Conservation (phyloP, 108 stramenopile species). For the Chaetoceros muelleri region DNA sequence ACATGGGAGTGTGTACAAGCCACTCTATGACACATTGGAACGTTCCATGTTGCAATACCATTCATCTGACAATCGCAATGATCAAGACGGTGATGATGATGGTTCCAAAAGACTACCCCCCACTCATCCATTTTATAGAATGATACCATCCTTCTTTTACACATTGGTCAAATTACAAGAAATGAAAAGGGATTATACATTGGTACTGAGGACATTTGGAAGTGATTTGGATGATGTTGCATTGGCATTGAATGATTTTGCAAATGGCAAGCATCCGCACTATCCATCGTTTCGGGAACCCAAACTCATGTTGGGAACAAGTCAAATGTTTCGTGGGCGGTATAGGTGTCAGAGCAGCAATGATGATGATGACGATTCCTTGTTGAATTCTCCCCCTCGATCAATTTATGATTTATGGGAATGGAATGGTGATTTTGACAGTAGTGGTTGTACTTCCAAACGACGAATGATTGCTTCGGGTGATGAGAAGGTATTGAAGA, state of each 20-base stretch:
- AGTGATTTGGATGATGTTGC: conserved; percentile 58
- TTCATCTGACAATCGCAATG: neutral
- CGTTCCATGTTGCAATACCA: neutral
- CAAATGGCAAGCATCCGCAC: conserved; percentile 56
- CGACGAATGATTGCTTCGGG: conserved; percentile 33
- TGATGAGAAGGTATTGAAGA: conserved; percentile 49
- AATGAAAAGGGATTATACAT: neutral
- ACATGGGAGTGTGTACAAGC: conserved; percentile 44
- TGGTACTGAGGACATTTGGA: conserved; percentile 81
- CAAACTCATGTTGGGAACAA: conserved; percentile 25
- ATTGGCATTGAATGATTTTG: conserved; percentile 42
- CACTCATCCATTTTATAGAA: conserved; percentile 2
- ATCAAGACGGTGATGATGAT: neutral
- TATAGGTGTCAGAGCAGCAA: conserved; percentile 21
- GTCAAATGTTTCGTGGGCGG: conserved; percentile 32
- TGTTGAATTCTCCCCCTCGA: neutral
- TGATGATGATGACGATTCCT: conserved; percentile 5
- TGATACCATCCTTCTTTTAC: conserved; percentile 69
- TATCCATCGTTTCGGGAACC: conserved; percentile 45
- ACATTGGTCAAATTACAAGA: conserved; percentile 31
- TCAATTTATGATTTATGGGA: conserved; percentile 9
- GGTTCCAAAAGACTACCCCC: neutral
- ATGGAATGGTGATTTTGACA: neutral
- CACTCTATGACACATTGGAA: conserved; percentile 22
- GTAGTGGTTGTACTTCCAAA: conserved; percentile 20